A percentile compares a stretch with the other conserved stretches of the same genome.
Evolutionary conservation across 2,329 filamentous ascomycete species (phyloP).

Genomic region (Colletotrichum chrysophilum): DNA sequence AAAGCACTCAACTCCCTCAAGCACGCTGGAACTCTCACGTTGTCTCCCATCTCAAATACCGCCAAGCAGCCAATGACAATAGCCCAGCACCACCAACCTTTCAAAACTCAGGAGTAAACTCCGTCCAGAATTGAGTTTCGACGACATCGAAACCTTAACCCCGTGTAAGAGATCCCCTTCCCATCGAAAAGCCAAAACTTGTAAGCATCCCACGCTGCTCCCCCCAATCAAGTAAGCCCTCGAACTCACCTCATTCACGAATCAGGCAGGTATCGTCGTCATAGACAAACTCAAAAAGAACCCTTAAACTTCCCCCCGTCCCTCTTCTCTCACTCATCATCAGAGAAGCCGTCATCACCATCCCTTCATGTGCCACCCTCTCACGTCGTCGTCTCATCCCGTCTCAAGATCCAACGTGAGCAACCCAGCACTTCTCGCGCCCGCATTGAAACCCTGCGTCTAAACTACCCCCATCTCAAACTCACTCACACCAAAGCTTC

Average conservation of each 20-base stretch:
- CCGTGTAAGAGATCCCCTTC: not conserved
- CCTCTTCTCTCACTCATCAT: not conserved
- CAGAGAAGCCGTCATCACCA: not conserved
- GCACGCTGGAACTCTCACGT: not conserved
- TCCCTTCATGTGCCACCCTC: not conserved
- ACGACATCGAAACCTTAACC: not conserved
- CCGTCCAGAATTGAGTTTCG: not conserved
- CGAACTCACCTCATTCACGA: not conserved
- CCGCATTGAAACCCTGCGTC: not conserved
- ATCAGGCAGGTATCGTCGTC: not conserved
- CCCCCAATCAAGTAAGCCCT: not conserved
- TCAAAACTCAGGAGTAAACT: not conserved
- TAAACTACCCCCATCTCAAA: not conserved
- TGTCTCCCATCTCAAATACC: not conserved
- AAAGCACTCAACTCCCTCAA: not conserved
- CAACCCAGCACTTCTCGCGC: not conserved
- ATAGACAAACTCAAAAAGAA: not conserved
- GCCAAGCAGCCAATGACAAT: not conserved
- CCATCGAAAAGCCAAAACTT: not conserved
- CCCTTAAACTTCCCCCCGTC: not conserved
- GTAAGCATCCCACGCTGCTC: not conserved
- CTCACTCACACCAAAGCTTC: not conserved
- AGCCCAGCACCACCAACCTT: not conserved
- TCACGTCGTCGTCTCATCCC: not conserved
- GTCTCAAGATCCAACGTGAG: not conserved